Base-by-base conservation (phyloP, 2,329 filamentous ascomycete species). In the Beauveria sp. region DNA sequence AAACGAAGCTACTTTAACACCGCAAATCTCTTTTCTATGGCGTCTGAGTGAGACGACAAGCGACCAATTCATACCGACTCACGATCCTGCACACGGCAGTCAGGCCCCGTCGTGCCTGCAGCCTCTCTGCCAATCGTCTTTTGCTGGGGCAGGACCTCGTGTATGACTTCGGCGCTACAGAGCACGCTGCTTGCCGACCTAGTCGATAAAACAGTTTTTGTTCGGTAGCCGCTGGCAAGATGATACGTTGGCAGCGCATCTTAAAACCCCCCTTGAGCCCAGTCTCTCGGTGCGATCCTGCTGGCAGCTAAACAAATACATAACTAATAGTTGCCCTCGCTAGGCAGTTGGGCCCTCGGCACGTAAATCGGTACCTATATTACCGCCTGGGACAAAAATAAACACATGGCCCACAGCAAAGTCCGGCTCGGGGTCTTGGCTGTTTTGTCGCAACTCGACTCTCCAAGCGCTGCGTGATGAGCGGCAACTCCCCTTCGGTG, bases 1-100 rank as follows among this genome's bases (percentile, higher is more conserved):
- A 37, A 37, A 37, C 0, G 34, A 12, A 5, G 18, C 34, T 43
- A 18, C 24, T 5, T 18, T 18, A 43, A n/a, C 5, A 46, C 5
- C n/a, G 14, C 44, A 26, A 7, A 16, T 40, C 18, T 20, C 18
- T 30, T n/a, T 14, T 26, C 12, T 14, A 20, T 46, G 20, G n/a
- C 48, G 57, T 47, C 47, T 37, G 48, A 59, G 48, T 53, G 53
- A 53, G 48, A 59, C 57, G 48, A 53, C 2, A 43, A 37, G 24
- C 9, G n/a, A 24, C 6, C 5, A 44, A 22, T 12, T 8, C 20
- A n/a, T 20, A 16, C 14, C 20, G n/a, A 34, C 40, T 40, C 14
- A 18, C 16, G 14, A 59, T 30, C 40, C 40, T 59, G 22, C 28
- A 40, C 24, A 46, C 26, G 24, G 26, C 40, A 37, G 46, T 46